phyloP scores from a whole-genome alignment of 148 eudicot species.

The Amaranthus hypochondriacus region DNA sequence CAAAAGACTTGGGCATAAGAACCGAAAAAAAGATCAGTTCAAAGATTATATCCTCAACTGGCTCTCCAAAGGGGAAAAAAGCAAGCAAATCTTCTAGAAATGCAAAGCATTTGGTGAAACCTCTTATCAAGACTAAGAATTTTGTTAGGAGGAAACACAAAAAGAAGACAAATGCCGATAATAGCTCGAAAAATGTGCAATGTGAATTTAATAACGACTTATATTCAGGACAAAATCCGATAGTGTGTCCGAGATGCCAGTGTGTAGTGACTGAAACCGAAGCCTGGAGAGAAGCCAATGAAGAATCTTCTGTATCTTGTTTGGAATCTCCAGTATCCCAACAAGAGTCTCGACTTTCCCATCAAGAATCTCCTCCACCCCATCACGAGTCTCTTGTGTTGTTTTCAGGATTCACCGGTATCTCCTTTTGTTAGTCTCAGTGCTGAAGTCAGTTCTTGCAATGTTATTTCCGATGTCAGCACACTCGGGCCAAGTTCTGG shows the following conservation, averaged over 20 bases:
- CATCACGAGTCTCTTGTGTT: slow-evolving; percentile 30
- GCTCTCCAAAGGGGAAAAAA: slow-evolving; percentile 43
- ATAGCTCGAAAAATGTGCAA: slow-evolving; percentile 27
- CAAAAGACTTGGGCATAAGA: slow-evolving; percentile 35
- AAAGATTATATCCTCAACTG: slow-evolving; percentile 33
- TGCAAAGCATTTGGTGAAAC: slow-evolving; percentile 50
- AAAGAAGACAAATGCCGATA: slow-evolving; percentile 33
- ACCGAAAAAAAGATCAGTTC: slow-evolving; percentile 38
- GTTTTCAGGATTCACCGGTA: slow-evolving; percentile 35
- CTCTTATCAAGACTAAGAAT: slow-evolving; percentile 54
- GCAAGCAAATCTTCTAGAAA: slow-evolving; percentile 41
- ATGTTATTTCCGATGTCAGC: slow-evolving; percentile 32
- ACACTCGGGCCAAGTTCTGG: slow-evolving; percentile 30
- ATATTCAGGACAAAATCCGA: slow-evolving; percentile 37
- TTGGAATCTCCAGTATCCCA: slow-evolving; percentile 20
- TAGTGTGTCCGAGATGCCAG: slow-evolving; percentile 80
- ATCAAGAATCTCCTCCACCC: background rate
- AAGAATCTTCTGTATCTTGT: slow-evolving; percentile 30
- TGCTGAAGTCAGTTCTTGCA: slow-evolving; percentile 33
- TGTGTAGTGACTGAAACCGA: slow-evolving; percentile 48
- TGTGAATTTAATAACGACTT: slow-evolving; percentile 33
- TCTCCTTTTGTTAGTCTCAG: slow-evolving; percentile 30
- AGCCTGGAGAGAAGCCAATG: slow-evolving; percentile 35
- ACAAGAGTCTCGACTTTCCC: slow-evolving; percentile 33
- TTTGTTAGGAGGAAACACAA: slow-evolving; percentile 51